Conservation (phyloP, 1,284 basidiomycete genomes). For the Boletus calvinii region DNA sequence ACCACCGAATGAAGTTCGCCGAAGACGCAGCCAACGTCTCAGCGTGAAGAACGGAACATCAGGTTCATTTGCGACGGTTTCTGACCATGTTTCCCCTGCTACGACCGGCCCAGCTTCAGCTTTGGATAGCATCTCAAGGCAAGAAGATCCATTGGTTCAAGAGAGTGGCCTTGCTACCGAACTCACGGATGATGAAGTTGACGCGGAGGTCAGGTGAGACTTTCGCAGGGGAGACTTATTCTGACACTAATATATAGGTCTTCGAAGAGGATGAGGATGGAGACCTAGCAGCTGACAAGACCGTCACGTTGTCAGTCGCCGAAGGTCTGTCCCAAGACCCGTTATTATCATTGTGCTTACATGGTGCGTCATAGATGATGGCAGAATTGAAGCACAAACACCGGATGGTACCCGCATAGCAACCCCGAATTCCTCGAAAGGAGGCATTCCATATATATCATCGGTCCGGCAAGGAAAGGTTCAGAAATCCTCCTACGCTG, state of each 20-base stretch:
- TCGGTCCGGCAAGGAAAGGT: constrained; percentile 43
- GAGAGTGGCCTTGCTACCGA: constrained; percentile 69
- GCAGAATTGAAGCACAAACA: constrained; percentile 91
- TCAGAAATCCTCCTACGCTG: constrained; percentile 81
- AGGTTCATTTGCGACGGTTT: constrained; percentile 23
- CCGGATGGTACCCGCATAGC: constrained; percentile 93
- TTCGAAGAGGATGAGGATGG: constrained; percentile 74
- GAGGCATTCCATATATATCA: constrained; percentile 37
- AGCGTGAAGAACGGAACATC: constrained; percentile 61
- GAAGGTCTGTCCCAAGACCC: constrained; percentile 54
- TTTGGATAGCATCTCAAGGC: constrained; percentile 19
- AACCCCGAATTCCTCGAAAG: constrained; percentile 68
- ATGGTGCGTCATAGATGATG: constrained; percentile 61
- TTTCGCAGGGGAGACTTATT: background rate
- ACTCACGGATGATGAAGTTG: constrained; percentile 78
- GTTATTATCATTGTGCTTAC: constrained; percentile 11
- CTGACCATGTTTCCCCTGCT: constrained; percentile 26
- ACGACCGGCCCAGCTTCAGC: constrained; percentile 19
- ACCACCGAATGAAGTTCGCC: constrained; percentile 42
- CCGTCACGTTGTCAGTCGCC: constrained; percentile 79
- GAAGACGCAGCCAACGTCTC: constrained; percentile 80
- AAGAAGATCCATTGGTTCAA: constrained; percentile 54
- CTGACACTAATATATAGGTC: constrained; percentile 40
- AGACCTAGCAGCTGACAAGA: constrained; percentile 74
- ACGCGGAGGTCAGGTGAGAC: constrained; percentile 53